A percentile compares a stretch with the other conserved stretches of the same genome.
Evolutionary conservation across 257 asterid species (phyloP).

Genomic region (Linaria vulgaris): DNA sequence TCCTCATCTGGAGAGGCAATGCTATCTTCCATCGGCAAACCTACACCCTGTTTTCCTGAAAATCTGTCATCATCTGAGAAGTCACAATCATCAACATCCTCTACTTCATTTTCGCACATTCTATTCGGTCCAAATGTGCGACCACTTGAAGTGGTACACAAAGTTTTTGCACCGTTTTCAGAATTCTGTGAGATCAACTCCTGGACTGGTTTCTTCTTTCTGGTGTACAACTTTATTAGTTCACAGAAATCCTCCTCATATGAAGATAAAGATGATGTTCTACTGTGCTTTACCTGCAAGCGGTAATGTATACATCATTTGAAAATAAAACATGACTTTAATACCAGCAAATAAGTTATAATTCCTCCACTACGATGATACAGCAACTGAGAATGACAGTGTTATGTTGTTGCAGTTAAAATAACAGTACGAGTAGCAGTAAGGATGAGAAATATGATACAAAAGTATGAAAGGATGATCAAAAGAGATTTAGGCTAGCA

Average conservation of each 20-base stretch:
- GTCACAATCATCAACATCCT: conserved; percentile 33
- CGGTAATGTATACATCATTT: conserved; percentile 6
- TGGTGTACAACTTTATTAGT: conserved; percentile 43
- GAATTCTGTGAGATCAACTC: conserved; percentile 24
- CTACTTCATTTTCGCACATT: conserved; percentile 19
- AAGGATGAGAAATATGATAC: not conserved
- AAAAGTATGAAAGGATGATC: conserved; percentile 19
- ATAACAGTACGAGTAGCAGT: conserved; percentile 4
- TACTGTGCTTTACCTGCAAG: conserved; percentile 73
- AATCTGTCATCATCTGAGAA: conserved; percentile 40
- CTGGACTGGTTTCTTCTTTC: conserved; percentile 31
- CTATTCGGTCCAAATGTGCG: conserved; percentile 34
- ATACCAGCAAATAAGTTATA: conserved; percentile 16
- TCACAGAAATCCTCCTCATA: conserved; percentile 60
- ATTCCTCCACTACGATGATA: not conserved
- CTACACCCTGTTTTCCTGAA: conserved; percentile 22
- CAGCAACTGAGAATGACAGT: not conserved
- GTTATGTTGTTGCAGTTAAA: not conserved
- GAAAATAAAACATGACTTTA: not conserved
- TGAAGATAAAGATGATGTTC: conserved; percentile 54
- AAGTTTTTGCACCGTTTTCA: conserved; percentile 32
- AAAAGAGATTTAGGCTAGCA: conserved; percentile 18
- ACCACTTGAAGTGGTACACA: conserved; percentile 26
- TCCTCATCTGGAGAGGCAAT: conserved; percentile 39
- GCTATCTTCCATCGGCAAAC: conserved; percentile 23